Evolutionary conservation across 78 protist genomes (phyloP).

Genomic region (Planoprotostelium fungivorum): DNA sequence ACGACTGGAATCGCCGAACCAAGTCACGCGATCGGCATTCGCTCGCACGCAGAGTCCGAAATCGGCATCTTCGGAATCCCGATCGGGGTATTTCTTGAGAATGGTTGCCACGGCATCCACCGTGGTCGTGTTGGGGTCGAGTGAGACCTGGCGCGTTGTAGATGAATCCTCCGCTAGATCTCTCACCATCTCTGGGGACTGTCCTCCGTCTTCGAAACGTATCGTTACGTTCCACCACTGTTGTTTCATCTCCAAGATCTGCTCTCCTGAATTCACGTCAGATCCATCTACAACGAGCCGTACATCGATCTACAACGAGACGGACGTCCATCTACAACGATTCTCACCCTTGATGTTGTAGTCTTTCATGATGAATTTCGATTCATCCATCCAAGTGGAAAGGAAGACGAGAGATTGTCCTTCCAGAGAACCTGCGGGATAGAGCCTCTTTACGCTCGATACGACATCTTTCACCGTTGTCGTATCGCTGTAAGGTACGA

Average conservation of each 20-base stretch:
- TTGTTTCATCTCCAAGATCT: not conserved
- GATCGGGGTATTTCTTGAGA: not conserved
- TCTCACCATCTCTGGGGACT: not conserved
- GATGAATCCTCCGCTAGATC: not conserved
- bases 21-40: not conserved
- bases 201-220: not conserved
- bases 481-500: not conserved
- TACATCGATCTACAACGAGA: not conserved
- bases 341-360: not conserved
- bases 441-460: not conserved
- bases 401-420: not conserved
- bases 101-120: not conserved
- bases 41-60: not conserved
- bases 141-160: not conserved
- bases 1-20: not conserved
- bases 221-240: not conserved
- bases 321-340: too few relatives aligned
- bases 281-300: not conserved
- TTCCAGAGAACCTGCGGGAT: not conserved
- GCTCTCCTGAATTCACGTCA: not conserved
- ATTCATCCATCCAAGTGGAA: not conserved
- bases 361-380: not conserved
- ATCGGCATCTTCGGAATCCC: not conserved
- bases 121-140: not conserved
- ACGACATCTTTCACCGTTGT: not conserved